Evolutionary conservation across 331 rosid genomes (phyloP), one percentile per base, ranked within the genome.

Genomic region (Dryas integrifolia): DNA sequence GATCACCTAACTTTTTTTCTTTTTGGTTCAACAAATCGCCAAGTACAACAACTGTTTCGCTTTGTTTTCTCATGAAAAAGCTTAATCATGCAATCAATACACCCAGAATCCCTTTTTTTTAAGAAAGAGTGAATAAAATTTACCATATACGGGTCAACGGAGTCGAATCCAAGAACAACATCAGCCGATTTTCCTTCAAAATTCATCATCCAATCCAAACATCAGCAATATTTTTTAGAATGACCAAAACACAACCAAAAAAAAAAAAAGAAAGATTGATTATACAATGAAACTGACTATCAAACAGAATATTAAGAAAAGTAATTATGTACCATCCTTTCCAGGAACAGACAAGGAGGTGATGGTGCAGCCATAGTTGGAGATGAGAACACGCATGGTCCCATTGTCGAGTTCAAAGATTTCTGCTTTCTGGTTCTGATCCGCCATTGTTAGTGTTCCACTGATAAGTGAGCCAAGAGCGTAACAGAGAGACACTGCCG

Each of bases 101-200:
- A 70, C 41, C 66, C 56, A 63, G 65, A 59, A 63, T 65, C 21
- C 77, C 65, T 18, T 58, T 26, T 5, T 2, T 30, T 1, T 0
- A 30, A 30, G 1, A 30, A 30, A 50, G 6, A 13, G 38, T 3
- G 11, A 0, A 1, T 2, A 35, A 55, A 63, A 50, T 39, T 79
- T 76, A 89, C 98, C 96, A 82, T 76, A 81, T 95, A 95, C 1
- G 96, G 89, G 15, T 95, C 98, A 30, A 91, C 75, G 43, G 91
- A 78, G 76, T 91, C 97, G 74, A 95, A 91, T 68, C 98, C 98
- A 45, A 95, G 97, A 80, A 95, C 98, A 65, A 95, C 89, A 75
- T 95, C 98, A 45, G 84, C 89, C 82, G 83, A 82, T 35, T 76
- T 85, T 5, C 97, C 98, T 94, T 65, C 76, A 79, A 76, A 76